phyloP scores from a whole-genome alignment of 495 filamentous ascomycete species.

The Tetracladium marchalianum region DNA sequence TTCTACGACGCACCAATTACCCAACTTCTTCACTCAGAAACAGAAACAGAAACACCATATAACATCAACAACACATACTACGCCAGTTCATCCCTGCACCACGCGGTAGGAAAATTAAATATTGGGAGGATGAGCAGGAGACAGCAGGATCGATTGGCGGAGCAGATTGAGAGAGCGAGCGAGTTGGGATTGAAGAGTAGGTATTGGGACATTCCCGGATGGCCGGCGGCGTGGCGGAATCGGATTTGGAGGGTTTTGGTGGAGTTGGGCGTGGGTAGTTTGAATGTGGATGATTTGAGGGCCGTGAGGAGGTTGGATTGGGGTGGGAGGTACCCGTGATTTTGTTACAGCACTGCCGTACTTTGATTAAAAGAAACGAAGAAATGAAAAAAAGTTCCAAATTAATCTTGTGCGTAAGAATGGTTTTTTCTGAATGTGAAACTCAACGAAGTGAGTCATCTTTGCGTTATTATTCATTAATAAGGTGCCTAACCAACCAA shows the following conservation, averaged over 20 bases:
- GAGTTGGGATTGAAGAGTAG: slow-evolving; percentile 11
- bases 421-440: too few species aligned
- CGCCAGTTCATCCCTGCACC: slow-evolving; percentile 32
- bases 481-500: too few species aligned
- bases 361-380: too few species aligned
- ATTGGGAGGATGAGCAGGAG: slow-evolving; percentile 1
- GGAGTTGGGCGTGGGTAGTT: slow-evolving; percentile 9
- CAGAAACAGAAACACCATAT: slow-evolving; percentile 11
- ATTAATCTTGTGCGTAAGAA: too few species aligned
- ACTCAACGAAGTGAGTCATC: too few species aligned
- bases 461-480: too few species aligned
- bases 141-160: slow-evolving; percentile 1
- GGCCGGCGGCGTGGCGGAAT: slow-evolving; percentile 9
- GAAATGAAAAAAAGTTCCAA: too few species aligned
- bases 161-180: slow-evolving; percentile 8
- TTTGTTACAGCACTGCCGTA: too few species aligned
- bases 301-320: slow-evolving; percentile 15
- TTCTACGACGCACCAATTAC: slow-evolving; percentile 39
- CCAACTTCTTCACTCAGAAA: slow-evolving; percentile 16
- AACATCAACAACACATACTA: slow-evolving; percentile 35
- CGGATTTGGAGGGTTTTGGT: slow-evolving; percentile 13
- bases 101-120: slow-evolving; percentile 22
- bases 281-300: slow-evolving; percentile 12
- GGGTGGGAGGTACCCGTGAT: not conserved
- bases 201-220: slow-evolving; percentile 17